Evolutionary conservation across 768 basidiomycete genomes (phyloP), one percentile per base, ranked within the genome.

Genomic region (Dioszegia crocea): DNA sequence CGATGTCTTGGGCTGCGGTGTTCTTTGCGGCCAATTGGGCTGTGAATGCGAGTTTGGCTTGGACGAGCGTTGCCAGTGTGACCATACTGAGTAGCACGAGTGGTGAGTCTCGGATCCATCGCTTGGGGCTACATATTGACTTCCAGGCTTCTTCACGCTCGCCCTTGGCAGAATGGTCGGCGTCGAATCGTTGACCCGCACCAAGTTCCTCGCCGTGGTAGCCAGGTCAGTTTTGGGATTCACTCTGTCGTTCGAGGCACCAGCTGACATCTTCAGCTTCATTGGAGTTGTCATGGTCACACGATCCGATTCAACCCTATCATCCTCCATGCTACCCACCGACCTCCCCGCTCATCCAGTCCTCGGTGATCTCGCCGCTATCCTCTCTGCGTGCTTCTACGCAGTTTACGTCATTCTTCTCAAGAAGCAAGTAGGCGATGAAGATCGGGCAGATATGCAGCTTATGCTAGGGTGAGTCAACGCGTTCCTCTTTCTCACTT

Each of bases 11-110:
- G 77, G 91, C 88, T 75, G 81, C 89, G 58, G 79, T 94, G 33
- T 99, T 93, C 78, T 96, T 99, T 69, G 80, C 85, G 36, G 94
- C 94, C 12, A 98, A 98, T 71, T 98, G 92, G 90, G 76, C 85
- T 11, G 79, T 94, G 29, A 96, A 93, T 72, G 86, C 86, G 0
- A 81, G 88, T 19, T 81, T 98, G 44, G 85, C 84, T 29, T 88
- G 86, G 73, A 98, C 94, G 1, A 91, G 86, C 67, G 93, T 97
- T n/a, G 89, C 90, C 1, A 94, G 91, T 74, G 85, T 89, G 19
- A 96, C 93, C 3, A 86, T 97, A 36, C 77, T 96, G 51, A 87
- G 89, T 1, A 86, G 87, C 70, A 93, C 86, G 81, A 92, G 90
- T 64, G 91, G 93, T 91, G 65, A 31, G 85, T 75, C 12, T 12